Base-by-base conservation (phyloP, 2,329 filamentous ascomycete species). In the Sporothrix schenckii region DNA sequence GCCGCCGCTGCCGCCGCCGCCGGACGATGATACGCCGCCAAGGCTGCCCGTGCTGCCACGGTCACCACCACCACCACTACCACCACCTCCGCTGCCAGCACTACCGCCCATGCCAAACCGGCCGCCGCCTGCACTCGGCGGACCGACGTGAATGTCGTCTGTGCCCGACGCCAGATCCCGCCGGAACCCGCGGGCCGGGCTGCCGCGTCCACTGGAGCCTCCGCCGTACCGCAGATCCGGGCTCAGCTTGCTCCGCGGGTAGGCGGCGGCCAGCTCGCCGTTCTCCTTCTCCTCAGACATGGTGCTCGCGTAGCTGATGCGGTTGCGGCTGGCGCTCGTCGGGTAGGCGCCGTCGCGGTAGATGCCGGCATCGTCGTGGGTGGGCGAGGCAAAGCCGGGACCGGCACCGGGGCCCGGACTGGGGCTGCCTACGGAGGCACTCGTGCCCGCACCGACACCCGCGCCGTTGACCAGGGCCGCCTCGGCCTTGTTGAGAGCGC, bases 221-320 rank as follows among this genome's bases (percentile, higher is more conserved):
- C 69, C 56, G 24, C 70, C 78, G 70, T 87, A 86, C 72, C 85
- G 79, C 74, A 87, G 74, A 0, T 88, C 86, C 0, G 86, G 85
- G 72, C 85, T 87, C 56, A 86, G 78, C 77, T 87, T 88, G 74
- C 79, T 84, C 56, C 85, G 80, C 71, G 80, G 77, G 71, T 85
- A 84, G 11, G 81, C 66, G 4, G 74, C 53, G 14, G 73, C 72
- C 16, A 50, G 19, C 52, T 86, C 85, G 72, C 86, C 87, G 75
- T 93, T 93, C 76, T 94, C 91, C 77, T 92, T 93, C 77, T 94
- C 92, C 75, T 93, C 90, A 0, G 90, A 91, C 71, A 90, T 81
- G 2, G 85, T 86, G 74, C 91, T 91, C 6, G 85, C 83, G 74
- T 89, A 88, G 76, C 88, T 90, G 78, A 87, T 85, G 69, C 86